These are phyloP conservation scores for Crassisporium funariophilum DNA, from an alignment of 768 basidiomycete genomes.

Conservation along the genomic window DNA sequence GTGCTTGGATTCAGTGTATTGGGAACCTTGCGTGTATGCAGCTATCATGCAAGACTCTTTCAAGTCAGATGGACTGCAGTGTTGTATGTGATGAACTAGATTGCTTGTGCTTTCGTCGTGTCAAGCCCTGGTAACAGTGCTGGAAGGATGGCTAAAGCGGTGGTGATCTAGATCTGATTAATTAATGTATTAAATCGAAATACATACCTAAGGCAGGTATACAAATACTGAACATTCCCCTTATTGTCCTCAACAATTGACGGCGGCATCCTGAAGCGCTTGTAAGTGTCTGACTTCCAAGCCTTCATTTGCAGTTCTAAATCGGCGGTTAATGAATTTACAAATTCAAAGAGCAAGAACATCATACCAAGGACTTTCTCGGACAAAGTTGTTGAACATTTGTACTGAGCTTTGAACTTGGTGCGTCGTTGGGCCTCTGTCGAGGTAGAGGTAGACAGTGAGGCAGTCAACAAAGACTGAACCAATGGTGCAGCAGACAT, in stretches of 20 bases:
- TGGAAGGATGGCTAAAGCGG: constrained; percentile 10
- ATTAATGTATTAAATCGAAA: background rate
- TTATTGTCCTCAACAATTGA: constrained; percentile 7
- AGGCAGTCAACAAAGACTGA: too few species aligned
- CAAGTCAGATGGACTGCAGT: constrained; percentile 12
- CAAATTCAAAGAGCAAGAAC: background rate
- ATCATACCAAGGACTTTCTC: constrained; percentile 19
- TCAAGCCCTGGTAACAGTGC: constrained; percentile 12
- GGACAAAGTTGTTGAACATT: background rate
- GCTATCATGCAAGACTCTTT: constrained; percentile 6
- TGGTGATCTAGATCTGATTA: background rate
- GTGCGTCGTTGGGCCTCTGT: background rate
- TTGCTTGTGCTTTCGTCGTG: constrained; percentile 25
- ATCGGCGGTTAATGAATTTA: background rate
- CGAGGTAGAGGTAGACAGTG: too few species aligned
- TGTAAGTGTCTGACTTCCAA: constrained; percentile 15
- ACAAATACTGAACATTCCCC: constrained; percentile 13
- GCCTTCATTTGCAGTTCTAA: constrained; percentile 8
- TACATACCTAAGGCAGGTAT: constrained; percentile 11
- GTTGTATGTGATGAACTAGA: constrained; percentile 15
- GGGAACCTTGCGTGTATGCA: constrained; percentile 13
- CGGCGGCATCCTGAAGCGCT: constrained; percentile 16
- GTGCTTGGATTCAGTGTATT: constrained; percentile 16
- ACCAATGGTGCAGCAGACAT: too few species aligned
- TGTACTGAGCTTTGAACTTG: background rate